Evolutionary conservation across 78 protist genomes (phyloP), one percentile per base, ranked within the genome.

Genomic region (Dictyostelium discoideum): DNA sequence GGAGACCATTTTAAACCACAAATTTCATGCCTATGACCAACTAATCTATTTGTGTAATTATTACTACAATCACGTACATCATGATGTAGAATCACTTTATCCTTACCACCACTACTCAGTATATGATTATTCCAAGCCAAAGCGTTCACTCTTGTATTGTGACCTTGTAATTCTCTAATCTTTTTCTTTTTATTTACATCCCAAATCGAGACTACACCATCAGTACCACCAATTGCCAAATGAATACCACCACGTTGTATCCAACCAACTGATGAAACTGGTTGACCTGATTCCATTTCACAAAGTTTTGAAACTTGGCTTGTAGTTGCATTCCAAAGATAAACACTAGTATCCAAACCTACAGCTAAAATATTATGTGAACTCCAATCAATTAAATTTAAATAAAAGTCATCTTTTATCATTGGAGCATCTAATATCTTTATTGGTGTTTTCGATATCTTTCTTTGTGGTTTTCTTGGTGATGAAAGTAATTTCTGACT

Each of bases 1-100:
- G 98, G 97, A 0, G 99, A 96, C 99, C 99, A 99, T 79, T 92
- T 77, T 44, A 99, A 92, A 6, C 99, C 99, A 89, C 99, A 99
- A 18, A 99, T 97, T 74, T 97, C 99, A 39, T 99, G 99, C 13
- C 57, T 22, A 87, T 99, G 99, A 0, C 99, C 99, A 0, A 39
- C 22, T 11, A 98, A 67, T 20, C 44, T 20, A 14, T 63, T 13
- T 2, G 92, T 29, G 24, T 14, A 69, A 0, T 8, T 13, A 7
- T 24, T 37, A 18, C n/a, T 14, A 20, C 87, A 29, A 3, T 79
- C 88, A 1, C 99, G 94, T 18, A 98, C 98, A 92, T 99, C 99
- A 72, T 92, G 97, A 84, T 97, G 72, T 20, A 95, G 4, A 37
- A 99, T 97, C 20, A 44, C 8, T 32, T 94, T 69, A 87, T 96